A percentile compares a stretch with the other conserved stretches of the same genome.
Evolutionary conservation across 352 stramenopile genomes (phyloP).

Genomic region (Phytophthora capsici): DNA sequence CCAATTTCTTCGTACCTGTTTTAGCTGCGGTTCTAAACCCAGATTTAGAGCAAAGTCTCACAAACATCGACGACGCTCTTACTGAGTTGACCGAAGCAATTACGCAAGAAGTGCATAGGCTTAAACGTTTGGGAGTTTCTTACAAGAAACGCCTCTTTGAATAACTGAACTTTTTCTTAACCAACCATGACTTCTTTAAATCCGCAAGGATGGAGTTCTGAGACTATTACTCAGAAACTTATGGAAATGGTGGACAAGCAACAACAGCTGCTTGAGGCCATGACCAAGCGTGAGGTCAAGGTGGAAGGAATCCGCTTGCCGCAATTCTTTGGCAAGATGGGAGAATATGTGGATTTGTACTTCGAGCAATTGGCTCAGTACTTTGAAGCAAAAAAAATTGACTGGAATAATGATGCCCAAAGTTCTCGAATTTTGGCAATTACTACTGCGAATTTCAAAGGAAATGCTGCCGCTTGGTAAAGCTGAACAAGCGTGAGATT

Average conservation of each 20-base stretch:
- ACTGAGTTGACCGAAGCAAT: neutral
- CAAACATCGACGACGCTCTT: too few relatives aligned
- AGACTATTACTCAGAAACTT: slow-evolving; percentile 8
- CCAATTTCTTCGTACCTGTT: neutral
- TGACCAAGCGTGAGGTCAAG: slow-evolving; percentile 23
- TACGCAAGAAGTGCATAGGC: neutral
- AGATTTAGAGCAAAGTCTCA: too few relatives aligned
- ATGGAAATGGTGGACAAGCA: slow-evolving; percentile 16
- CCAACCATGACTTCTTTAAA: slow-evolving; percentile 17
- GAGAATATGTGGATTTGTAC: slow-evolving; percentile 22
- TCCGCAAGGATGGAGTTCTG: slow-evolving; percentile 15
- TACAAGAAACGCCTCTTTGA: neutral
- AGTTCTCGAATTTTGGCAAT: slow-evolving; percentile 20
- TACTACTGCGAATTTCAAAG: slow-evolving; percentile 7
- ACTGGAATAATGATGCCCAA: slow-evolving; percentile 4
- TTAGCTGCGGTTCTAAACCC: too few relatives aligned
- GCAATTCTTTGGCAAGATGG: slow-evolving; percentile 15
- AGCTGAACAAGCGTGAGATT: slow-evolving; percentile 14
- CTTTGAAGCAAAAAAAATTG: slow-evolving; percentile 20
- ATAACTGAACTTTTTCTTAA: slow-evolving; percentile 12
- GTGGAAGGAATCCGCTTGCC: slow-evolving; percentile 22
- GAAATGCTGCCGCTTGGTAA: slow-evolving; percentile 22
- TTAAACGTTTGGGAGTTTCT: neutral
- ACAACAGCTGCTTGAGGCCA: slow-evolving; percentile 25
- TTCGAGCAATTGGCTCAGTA: slow-evolving; percentile 27